Evolutionary conservation across 78 protist genomes (phyloP).

Genomic region (Isochrysis galbana): DNA sequence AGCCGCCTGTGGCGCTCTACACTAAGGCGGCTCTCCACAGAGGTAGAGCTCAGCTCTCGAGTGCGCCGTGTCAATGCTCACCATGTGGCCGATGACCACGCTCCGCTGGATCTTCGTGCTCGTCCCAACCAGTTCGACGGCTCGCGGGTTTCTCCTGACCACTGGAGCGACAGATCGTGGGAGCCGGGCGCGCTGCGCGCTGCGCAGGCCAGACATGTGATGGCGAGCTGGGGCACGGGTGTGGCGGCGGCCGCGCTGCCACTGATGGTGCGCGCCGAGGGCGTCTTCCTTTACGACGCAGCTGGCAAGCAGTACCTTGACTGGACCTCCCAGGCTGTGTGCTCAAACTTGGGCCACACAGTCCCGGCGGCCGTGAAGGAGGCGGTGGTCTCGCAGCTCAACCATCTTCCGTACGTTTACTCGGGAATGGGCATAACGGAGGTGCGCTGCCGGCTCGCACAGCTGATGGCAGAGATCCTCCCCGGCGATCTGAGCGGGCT

Average conservation of each 20-base stretch:
- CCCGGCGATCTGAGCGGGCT: slow-evolving; percentile 65
- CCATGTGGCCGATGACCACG: background rate
- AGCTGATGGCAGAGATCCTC: slow-evolving; percentile 56
- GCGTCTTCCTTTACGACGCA: slow-evolving; percentile 60
- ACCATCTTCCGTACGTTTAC: slow-evolving; percentile 56
- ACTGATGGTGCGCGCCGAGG: slow-evolving; percentile 52
- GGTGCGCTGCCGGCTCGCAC: too few species aligned
- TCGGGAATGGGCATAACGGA: slow-evolving; percentile 61
- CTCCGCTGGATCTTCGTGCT: background rate
- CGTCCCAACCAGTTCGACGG: background rate
- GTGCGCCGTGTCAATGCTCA: slow-evolving; percentile 1
- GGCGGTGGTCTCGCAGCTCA: slow-evolving; percentile 53
- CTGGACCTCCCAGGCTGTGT: slow-evolving; percentile 72
- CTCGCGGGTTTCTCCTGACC: background rate
- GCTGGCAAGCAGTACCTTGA: slow-evolving; percentile 66
- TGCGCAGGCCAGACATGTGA: background rate
- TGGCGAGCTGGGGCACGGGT: background rate
- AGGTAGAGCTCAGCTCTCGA: too few species aligned
- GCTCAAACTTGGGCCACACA: slow-evolving; percentile 70
- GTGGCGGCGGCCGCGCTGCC: background rate
- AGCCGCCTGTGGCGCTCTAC: too few species aligned
- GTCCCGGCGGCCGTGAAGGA: slow-evolving; percentile 58
- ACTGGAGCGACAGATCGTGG: background rate
- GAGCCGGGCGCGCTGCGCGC: background rate
- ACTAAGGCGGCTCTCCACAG: background rate